These are phyloP conservation scores for Microglena sp. DNA, from an alignment of 139 green algal species.

Conservation along the genomic window DNA sequence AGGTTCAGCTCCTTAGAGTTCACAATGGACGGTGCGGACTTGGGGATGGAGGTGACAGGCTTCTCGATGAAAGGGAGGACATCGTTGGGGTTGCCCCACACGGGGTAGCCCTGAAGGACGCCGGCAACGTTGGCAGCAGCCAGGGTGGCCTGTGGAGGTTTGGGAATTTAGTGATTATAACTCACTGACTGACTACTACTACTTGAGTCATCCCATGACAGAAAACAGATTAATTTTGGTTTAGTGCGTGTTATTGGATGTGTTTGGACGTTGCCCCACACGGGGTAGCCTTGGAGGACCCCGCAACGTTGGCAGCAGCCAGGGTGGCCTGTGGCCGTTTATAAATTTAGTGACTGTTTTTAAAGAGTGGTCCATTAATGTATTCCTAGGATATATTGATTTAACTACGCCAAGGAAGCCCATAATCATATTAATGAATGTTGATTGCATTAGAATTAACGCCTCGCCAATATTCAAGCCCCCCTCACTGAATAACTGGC, in stretches of 20 bases:
- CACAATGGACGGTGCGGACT: slow-evolving; percentile 82
- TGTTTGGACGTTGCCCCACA: too few species aligned
- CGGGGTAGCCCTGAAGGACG: slow-evolving; percentile 54
- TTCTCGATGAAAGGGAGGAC: slow-evolving; percentile 84
- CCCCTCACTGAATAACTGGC: background rate
- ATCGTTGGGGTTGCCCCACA: slow-evolving; percentile 60
- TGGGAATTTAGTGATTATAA: background rate
- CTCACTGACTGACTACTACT: background rate
- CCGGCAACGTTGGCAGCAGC: slow-evolving; percentile 87
- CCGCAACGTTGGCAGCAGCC: background rate
- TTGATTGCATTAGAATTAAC: too few species aligned
- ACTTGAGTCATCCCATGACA: too few species aligned
- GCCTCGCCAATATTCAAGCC: too few species aligned
- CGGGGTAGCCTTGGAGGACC: background rate
- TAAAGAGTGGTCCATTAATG: too few species aligned
- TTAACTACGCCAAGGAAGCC: too few species aligned
- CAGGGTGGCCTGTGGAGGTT: slow-evolving; percentile 68
- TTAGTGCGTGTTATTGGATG: background rate
- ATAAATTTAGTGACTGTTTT: too few species aligned
- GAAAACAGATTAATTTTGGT: too few species aligned
- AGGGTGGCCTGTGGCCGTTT: background rate
- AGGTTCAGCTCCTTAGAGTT: slow-evolving; percentile 86
- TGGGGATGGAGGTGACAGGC: slow-evolving; percentile 57
- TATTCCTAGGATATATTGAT: too few species aligned
- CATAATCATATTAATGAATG: too few species aligned